Conservation (phyloP, 192 early-diverging fungal species). For the Mortierella antarctica region DNA sequence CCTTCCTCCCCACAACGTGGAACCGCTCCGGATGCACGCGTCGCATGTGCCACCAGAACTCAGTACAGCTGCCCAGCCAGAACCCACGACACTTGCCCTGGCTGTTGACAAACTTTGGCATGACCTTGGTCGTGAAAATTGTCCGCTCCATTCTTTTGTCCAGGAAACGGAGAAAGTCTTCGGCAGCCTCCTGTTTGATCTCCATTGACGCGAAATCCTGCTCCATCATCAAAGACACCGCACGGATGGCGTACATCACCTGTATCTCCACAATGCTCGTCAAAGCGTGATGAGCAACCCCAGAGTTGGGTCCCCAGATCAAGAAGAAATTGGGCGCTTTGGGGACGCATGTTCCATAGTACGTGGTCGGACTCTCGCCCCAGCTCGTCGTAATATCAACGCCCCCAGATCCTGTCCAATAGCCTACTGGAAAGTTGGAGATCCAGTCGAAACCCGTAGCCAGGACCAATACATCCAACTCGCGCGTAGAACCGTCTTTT, state of each 20-base stretch:
- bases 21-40: slow-evolving; percentile 27
- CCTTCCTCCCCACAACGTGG: neutral
- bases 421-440: slow-evolving; percentile 33
- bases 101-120: slow-evolving; percentile 33
- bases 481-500: slow-evolving; percentile 29
- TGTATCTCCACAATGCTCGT: slow-evolving; percentile 32
- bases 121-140: slow-evolving; percentile 28
- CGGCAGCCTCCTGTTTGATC: slow-evolving; percentile 33
- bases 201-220: slow-evolving; percentile 34
- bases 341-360: slow-evolving; percentile 41
- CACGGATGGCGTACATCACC: slow-evolving; percentile 27
- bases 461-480: slow-evolving; percentile 57
- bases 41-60: slow-evolving; percentile 41
- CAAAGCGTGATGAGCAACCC: slow-evolving; percentile 32
- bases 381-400: slow-evolving; percentile 32
- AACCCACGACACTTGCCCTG: slow-evolving; percentile 39
- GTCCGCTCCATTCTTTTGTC: slow-evolving; percentile 24
- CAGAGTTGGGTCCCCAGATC: slow-evolving; percentile 45
- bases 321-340: slow-evolving; percentile 49
- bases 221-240: slow-evolving; percentile 48
- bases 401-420: slow-evolving; percentile 24
- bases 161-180: slow-evolving; percentile 25
- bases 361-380: slow-evolving; percentile 40
- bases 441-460: slow-evolving; percentile 59
- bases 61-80: slow-evolving; percentile 37